Conservation (phyloP, 2,329 filamentous ascomycete species). For the Botrytis porri region DNA sequence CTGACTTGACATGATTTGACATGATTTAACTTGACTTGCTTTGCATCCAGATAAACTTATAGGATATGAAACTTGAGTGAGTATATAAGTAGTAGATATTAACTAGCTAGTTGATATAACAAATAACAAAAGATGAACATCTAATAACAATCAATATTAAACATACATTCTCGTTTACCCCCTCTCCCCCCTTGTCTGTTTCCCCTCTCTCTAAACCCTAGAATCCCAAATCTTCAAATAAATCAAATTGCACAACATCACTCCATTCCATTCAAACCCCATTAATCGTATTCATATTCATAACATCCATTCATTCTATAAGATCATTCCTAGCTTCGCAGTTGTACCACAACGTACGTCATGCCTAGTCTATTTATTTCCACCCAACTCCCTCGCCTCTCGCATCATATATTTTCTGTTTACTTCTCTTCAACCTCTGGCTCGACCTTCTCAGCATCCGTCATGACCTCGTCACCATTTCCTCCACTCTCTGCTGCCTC, state of each 20-base stretch:
- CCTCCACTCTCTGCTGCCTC: constrained; percentile 33
- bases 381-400: not conserved
- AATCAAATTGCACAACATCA: not conserved
- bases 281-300: not conserved
- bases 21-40: too few relatives aligned
- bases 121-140: not conserved
- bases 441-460: constrained; percentile 48
- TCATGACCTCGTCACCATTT: constrained; percentile 63
- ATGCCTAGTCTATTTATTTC: constrained; percentile 15
- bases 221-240: not conserved
- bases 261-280: not conserved
- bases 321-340: constrained; percentile 8
- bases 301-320: constrained; percentile 16
- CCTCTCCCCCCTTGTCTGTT: not conserved
- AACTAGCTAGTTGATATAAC: not conserved
- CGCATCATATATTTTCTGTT: not conserved
- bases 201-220: not conserved
- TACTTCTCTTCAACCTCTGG: constrained; percentile 33
- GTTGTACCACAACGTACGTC: constrained; percentile 3
- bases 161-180: not conserved
- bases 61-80: too few relatives aligned
- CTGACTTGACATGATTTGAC: too few relatives aligned
- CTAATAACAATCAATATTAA: not conserved
- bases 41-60: too few relatives aligned
- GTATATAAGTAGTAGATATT: not conserved